Conservation (phyloP, 129 eudicot genomes). For the Kitagawia praeruptora region DNA sequence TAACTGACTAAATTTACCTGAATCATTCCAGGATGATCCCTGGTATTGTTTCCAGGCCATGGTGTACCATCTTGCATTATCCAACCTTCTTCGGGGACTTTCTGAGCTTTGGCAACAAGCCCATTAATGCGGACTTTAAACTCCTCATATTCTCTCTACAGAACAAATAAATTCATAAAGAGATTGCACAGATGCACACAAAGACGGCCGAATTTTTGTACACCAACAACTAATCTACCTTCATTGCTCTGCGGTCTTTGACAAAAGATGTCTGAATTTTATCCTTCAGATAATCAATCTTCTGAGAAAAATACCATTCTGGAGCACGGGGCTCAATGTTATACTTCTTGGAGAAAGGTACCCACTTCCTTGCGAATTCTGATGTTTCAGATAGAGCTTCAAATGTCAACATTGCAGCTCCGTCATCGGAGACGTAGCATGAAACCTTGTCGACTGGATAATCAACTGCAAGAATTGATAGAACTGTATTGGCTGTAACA, state of each 20-base stretch:
- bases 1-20: constrained; percentile 18
- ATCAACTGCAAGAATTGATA: constrained; percentile 51
- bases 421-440: constrained; percentile 35
- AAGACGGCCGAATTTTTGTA: neutral
- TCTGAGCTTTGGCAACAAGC: constrained; percentile 33
- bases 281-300: constrained; percentile 34
- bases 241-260: constrained; percentile 45
- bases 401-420: constrained; percentile 47
- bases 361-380: constrained; percentile 43
- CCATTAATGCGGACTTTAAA: constrained; percentile 35
- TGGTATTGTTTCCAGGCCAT: constrained; percentile 43
- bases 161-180: neutral
- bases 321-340: constrained; percentile 47
- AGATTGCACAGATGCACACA: neutral
- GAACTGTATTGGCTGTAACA: constrained; percentile 46
- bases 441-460: constrained; percentile 40
- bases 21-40: constrained; percentile 52
- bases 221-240: constrained; percentile 20
- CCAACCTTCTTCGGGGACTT: constrained; percentile 48
- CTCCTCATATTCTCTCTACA: constrained; percentile 45
- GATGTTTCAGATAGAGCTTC: constrained; percentile 45
- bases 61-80: constrained; percentile 49
- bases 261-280: constrained; percentile 31
- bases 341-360: constrained; percentile 38
- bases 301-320: constrained; percentile 38